These are phyloP conservation scores for Physcomitrellopsis africana DNA, from an alignment of 225 moss, liverwort and hornwort species.

Conservation along the genomic window DNA sequence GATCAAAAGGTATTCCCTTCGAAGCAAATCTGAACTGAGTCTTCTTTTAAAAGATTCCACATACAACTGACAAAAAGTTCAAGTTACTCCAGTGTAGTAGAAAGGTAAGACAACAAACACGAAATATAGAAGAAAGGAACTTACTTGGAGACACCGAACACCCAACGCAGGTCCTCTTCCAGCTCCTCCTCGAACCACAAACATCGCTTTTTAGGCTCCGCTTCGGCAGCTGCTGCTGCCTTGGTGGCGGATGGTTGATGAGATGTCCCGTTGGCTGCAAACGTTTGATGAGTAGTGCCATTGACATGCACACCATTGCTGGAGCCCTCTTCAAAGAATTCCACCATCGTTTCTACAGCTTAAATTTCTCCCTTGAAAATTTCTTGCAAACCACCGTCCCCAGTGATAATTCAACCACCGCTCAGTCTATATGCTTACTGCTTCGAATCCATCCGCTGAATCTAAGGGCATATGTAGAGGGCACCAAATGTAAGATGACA, in stretches of 20 bases:
- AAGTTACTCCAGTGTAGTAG: no score
- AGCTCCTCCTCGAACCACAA: constrained; percentile 97
- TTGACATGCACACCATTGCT: constrained; percentile 42
- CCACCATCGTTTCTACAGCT: constrained; percentile 33
- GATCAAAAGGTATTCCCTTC: background rate
- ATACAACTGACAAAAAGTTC: background rate
- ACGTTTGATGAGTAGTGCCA: constrained; percentile 3
- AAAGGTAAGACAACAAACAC: no score
- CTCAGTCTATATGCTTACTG: background rate
- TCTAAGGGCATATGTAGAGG: background rate
- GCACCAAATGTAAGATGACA: no score
- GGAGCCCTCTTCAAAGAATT: background rate
- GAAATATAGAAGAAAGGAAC: background rate
- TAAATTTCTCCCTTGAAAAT: background rate
- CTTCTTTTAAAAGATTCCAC: no score
- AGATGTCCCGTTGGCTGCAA: background rate
- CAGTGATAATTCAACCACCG: constrained; percentile 2
- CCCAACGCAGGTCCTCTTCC: constrained; percentile 89
- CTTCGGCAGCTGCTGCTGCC: background rate
- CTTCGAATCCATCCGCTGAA: constrained; percentile 17
- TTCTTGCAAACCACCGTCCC: background rate
- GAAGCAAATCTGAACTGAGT: no score
- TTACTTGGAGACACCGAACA: constrained; percentile 92
- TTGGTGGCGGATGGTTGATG: constrained; percentile 16
- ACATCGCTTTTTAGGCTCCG: constrained; percentile 54